Evolutionary conservation across 202 grass and related monocot species (phyloP).

Genomic region (Zizania palustris): DNA sequence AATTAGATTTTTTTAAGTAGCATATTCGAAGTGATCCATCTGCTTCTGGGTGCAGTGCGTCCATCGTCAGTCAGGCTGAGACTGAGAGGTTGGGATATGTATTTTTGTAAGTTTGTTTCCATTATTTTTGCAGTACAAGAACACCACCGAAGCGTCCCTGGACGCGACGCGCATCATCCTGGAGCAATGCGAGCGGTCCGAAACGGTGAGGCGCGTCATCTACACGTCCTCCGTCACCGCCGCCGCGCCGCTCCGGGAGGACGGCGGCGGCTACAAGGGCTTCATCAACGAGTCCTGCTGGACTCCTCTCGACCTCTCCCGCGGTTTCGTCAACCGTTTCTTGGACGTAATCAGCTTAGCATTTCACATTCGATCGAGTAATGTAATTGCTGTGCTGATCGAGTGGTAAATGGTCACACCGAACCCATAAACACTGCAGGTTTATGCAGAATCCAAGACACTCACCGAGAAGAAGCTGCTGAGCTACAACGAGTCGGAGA

Average conservation of each 20-base stretch:
- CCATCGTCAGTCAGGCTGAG: too few species aligned
- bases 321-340: not conserved
- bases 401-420: too few species aligned
- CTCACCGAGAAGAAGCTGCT: slow-evolving; percentile 59
- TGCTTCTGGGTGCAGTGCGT: too few species aligned
- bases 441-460: slow-evolving; percentile 50
- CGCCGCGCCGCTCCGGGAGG: slow-evolving; percentile 37
- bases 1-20: too few species aligned
- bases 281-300: slow-evolving; percentile 53
- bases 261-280: slow-evolving; percentile 41
- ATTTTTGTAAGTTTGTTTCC: not conserved
- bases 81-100: too few species aligned
- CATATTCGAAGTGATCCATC: too few species aligned
- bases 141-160: slow-evolving; percentile 35
- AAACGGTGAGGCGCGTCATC: slow-evolving; percentile 57
- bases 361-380: not conserved
- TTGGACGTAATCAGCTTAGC: not conserved
- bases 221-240: slow-evolving; percentile 51
- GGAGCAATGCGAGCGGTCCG: slow-evolving; percentile 44
- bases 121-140: slow-evolving; percentile 28
- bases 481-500: slow-evolving; percentile 36
- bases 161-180: slow-evolving; percentile 44
- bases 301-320: slow-evolving; percentile 42
- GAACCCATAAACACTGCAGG: slow-evolving; percentile 18
- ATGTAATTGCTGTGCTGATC: too few species aligned